Conservation (phyloP, 148 eudicot genomes). For the Diospyros lotus region DNA sequence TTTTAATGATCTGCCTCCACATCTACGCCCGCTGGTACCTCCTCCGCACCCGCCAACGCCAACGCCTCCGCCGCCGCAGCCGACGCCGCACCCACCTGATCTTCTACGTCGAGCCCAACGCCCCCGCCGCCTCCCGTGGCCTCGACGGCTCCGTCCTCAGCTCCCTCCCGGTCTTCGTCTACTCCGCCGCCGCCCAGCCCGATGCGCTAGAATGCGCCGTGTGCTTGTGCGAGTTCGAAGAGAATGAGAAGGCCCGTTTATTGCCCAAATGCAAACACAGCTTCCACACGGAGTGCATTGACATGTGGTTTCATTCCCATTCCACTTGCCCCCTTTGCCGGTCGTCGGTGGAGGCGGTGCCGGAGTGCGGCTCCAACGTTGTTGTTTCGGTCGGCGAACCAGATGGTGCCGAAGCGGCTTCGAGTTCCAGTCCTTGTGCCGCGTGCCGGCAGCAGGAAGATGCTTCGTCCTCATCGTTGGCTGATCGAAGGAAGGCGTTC, state of each 20-base stretch:
- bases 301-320: slow-evolving; percentile 87
- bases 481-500: slow-evolving; percentile 38
- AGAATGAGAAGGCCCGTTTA: slow-evolving; percentile 47
- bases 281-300: slow-evolving; percentile 75
- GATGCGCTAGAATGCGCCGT: slow-evolving; percentile 66
- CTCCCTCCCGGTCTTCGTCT: slow-evolving; percentile 51
- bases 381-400: slow-evolving; percentile 16
- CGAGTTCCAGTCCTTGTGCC: slow-evolving; percentile 8
- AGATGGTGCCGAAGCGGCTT: slow-evolving; percentile 14
- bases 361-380: not conserved
- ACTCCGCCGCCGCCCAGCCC: slow-evolving; percentile 1
- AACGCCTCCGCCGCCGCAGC: slow-evolving; percentile 32
- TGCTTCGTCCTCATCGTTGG: slow-evolving; percentile 18
- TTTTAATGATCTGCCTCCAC: slow-evolving; percentile 64
- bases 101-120: slow-evolving; percentile 48
- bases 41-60: slow-evolving; percentile 42
- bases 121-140: slow-evolving; percentile 33
- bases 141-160: slow-evolving; percentile 48
- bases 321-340: slow-evolving; percentile 93
- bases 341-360: slow-evolving; percentile 46
- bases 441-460: not conserved
- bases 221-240: slow-evolving; percentile 80
- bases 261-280: slow-evolving; percentile 73
- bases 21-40: slow-evolving; percentile 85
- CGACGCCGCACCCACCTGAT: slow-evolving; percentile 53